Evolutionary conservation across 352 stramenopile genomes (phyloP).

Genomic region (Pythium insidiosum): DNA sequence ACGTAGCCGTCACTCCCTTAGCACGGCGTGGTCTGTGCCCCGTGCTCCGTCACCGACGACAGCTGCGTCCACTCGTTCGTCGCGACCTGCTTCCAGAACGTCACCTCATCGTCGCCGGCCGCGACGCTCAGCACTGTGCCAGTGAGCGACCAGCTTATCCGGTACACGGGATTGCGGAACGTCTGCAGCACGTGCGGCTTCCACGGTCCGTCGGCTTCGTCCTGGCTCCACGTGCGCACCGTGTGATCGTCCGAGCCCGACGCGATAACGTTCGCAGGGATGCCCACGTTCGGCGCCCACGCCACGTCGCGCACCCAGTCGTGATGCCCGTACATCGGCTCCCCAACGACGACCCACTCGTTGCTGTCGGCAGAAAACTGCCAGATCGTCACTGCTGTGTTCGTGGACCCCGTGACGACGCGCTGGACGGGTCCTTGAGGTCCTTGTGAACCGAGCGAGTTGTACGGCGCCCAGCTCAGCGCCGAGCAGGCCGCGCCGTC

Average conservation of each 20-base stretch:
- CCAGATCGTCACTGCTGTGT: slow-evolving; percentile 57
- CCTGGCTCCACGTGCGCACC: slow-evolving; percentile 73
- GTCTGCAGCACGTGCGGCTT: slow-evolving; percentile 50
- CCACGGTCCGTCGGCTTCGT: slow-evolving; percentile 55
- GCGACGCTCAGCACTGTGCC: slow-evolving; percentile 57
- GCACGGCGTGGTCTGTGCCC: slow-evolving; percentile 24
- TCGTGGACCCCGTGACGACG: slow-evolving; percentile 65
- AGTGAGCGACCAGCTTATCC: slow-evolving; percentile 80
- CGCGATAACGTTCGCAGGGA: slow-evolving; percentile 73
- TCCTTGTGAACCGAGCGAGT: slow-evolving; percentile 72
- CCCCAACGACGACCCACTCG: slow-evolving; percentile 30
- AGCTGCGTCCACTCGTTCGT: slow-evolving; percentile 62
- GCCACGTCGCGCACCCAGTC: slow-evolving; percentile 83
- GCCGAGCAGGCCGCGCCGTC: slow-evolving; percentile 66
- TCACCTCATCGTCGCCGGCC: slow-evolving; percentile 62
- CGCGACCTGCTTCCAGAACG: slow-evolving; percentile 70
- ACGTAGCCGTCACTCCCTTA: slow-evolving; percentile 1
- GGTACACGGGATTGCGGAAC: slow-evolving; percentile 67
- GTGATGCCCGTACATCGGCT: slow-evolving; percentile 49
- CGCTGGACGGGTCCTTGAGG: slow-evolving; percentile 55
- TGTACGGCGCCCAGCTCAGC: slow-evolving; percentile 85
- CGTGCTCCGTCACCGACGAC: slow-evolving; percentile 66
- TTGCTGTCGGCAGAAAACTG: slow-evolving; percentile 30
- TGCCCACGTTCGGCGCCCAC: slow-evolving; percentile 79
- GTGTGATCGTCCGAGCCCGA: slow-evolving; percentile 80